Evolutionary conservation across 306 rosid species (phyloP), one percentile per base, ranked within the genome.

Genomic region (Fragaria iinumae): DNA sequence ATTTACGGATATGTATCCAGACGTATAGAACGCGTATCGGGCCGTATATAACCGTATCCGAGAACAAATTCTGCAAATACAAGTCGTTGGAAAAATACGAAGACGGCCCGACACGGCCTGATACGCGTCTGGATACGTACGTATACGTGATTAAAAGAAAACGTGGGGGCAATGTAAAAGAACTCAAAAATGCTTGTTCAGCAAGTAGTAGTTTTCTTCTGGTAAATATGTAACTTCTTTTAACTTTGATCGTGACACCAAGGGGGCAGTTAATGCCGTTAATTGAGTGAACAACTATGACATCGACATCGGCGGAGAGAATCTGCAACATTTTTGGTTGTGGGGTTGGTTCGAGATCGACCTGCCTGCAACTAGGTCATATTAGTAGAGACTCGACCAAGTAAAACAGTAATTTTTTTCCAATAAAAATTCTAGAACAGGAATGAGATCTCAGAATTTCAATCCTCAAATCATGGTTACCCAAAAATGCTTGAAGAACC

Each of bases 231-330:
- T 2, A 34, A 65, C 7, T 20, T 3, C 80, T 77, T 88, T n/a
- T 76, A 83, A 53, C 88, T 78, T 88, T 34, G 89, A 89, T 43
- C 87, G 92, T 16, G 84, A 88, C 73, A 80, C 89, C 32, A 52
- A 5, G 3, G 77, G 82, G 45, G 85, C 84, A 23, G 85, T 90
- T 45, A 75, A 85, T 69, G 88, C 91, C 25, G 92, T 88, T 72
- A 86, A 88, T 60, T 59, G 86, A 2, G 83, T 83, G 13, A 7
- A 81, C 12, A 79, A 80, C 38, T 16, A 2, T 8, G 68, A 63
- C 23, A 32, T 32, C 21, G 25, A 25, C 27, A 63, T 32, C 6
- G 68, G 18, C 41, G 3, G 68, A 63, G 69, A 65, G 47, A 65
- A 65, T 65, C 70, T 65, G 23, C 70, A 38, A 63, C 44, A 21